A percentile compares a stretch with the other conserved stretches of the same genome.
Evolutionary conservation across 2,329 filamentous ascomycete genomes (phyloP).

Genomic region (Neocucurbitaria cava): DNA sequence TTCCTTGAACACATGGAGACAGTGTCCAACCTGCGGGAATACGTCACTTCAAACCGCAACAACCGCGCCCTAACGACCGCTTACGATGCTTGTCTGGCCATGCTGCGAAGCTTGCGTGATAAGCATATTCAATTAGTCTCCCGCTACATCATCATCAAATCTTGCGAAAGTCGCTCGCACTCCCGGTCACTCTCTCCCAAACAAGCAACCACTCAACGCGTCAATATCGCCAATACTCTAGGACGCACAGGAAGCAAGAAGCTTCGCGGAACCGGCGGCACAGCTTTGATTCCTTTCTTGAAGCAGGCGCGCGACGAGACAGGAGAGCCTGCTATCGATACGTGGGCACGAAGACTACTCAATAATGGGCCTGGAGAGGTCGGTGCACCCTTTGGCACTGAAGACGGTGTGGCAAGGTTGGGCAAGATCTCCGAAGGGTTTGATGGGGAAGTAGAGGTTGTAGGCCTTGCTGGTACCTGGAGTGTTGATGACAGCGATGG

Average conservation of each 20-base stretch:
- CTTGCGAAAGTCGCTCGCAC: constrained; percentile 73
- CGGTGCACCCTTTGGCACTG: constrained; percentile 8
- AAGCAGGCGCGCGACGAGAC: constrained; percentile 98
- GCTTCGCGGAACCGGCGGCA: constrained; percentile 89
- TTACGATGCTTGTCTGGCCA: constrained; percentile 88
- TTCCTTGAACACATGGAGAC: constrained; percentile 82
- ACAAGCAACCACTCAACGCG: constrained; percentile 45
- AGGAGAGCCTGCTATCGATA: constrained; percentile 82
- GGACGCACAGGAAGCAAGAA: constrained; percentile 57
- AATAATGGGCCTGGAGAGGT: constrained; percentile 57
- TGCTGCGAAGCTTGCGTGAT: constrained; percentile 80
- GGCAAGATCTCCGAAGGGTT: constrained; percentile 62
- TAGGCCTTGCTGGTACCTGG: constrained; percentile 85
- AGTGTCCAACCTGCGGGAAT: constrained; percentile 87
- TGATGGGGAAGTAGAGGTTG: constrained; percentile 63
- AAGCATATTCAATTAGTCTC: constrained; percentile 97
- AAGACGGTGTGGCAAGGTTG: constrained; percentile 51
- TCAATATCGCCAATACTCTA: constrained; percentile 66
- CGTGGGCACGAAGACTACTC: constrained; percentile 66
- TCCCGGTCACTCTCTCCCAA: constrained; percentile 67
- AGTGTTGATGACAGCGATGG: constrained; percentile 83
- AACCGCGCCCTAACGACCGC: constrained; percentile 76
- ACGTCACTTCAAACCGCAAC: constrained; percentile 68
- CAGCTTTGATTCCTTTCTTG: constrained; percentile 90
- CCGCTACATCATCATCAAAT: constrained; percentile 92